Base-by-base conservation (phyloP, 179 eudicot species). In the Sideroxylon spinosum region DNA sequence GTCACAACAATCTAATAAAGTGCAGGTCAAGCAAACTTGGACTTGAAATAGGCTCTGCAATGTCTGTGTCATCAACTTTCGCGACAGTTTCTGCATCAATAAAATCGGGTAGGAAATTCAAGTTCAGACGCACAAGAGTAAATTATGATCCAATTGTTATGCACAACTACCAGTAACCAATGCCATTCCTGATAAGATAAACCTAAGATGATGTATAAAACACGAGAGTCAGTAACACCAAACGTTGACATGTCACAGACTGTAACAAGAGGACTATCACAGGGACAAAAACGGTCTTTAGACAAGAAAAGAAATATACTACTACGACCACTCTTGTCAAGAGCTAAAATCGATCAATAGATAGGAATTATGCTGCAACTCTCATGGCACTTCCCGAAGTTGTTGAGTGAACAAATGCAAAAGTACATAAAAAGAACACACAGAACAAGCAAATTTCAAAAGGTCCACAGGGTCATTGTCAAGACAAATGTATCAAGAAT, bases 11-110 rank as follows among this genome's bases (percentile, higher is more conserved):
- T 89, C 86, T 98, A 97, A 84, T 96, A 96, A 79, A 96, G 85
- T 96, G 99, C 86, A 96, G 86, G 83, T 96, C 99, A 81, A 94
- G 99, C 79, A 96, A 76, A 86, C 94, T 96, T 59, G 97, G 88
- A 82, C 86, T 90, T 78, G 90, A 75, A 71, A 96, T 85, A 73
- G 91, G 90, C 81, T 86, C 81, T 29, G 86, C 85, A 78, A 89
- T 82, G 64, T 83, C 80, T n/a, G 98, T 91, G 76, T 94, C 99
- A 81, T 96, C 92, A 50, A 94, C 89, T 81, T 79, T 88, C 77
- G 93, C 87, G 76, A 89, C 78, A 57, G 91, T 89, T 84, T 88
- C 94, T 90, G 93, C 87, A 81, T 25, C 72, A 56, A 81, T 37
- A 76, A 74, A 48, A 67, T 32, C 60, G 56, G 22, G 16, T 20